phyloP scores from a whole-genome alignment of 306 rosid genomes.

The Lathyrus tuberosus region DNA sequence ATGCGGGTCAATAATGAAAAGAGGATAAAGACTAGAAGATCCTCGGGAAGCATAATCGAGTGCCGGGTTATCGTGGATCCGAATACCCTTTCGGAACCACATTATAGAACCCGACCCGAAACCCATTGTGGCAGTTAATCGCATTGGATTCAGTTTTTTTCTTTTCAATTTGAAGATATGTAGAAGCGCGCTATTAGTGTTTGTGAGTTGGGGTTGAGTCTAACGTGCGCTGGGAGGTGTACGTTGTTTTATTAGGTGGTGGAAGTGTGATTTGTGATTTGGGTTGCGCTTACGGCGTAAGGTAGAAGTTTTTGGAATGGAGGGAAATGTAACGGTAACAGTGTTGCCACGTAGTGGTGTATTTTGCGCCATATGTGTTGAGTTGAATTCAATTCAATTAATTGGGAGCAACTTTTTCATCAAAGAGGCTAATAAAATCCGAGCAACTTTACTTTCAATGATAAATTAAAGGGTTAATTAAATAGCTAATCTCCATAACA shows the following conservation, averaged over 20 bases:
- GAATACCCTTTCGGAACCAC: conserved; percentile 90
- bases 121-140: conserved; percentile 39
- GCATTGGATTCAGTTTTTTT: neutral
- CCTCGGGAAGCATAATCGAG: conserved; percentile 62
- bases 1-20: conserved; percentile 85
- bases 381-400: neutral
- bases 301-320: neutral
- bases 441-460: no score
- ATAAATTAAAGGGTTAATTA: no score
- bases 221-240: conserved; percentile 46
- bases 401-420: neutral
- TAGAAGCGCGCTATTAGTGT: neutral
- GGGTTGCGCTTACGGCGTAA: conserved; percentile 32
- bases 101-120: conserved; percentile 65
- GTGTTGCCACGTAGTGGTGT: conserved; percentile 53
- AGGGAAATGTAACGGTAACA: conserved; percentile 22
- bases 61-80: conserved; percentile 94
- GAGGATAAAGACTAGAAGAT: conserved; percentile 55
- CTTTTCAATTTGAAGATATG: no score
- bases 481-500: no score
- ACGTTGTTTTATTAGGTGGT: neutral
- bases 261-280: neutral
- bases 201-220: neutral
- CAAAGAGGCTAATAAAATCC: no score
- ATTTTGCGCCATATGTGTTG: conserved; percentile 17